Base-by-base conservation (phyloP, 768 basidiomycete species). In the Auricularia sp. region DNA sequence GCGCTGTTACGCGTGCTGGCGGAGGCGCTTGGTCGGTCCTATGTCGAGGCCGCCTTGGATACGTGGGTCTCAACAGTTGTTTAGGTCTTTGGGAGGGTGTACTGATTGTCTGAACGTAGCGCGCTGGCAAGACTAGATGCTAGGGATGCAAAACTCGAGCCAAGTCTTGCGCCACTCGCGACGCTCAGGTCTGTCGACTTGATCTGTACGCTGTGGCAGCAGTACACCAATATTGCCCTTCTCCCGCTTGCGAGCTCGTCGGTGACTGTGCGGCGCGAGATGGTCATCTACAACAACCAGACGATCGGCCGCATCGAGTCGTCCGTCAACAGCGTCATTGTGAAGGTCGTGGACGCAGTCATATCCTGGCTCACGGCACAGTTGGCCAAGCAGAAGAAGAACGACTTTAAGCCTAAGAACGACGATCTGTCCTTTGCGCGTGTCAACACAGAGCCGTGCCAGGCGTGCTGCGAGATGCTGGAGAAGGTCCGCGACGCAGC, bases 151-250 rank as follows among this genome's bases (percentile, higher is more conserved):
- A 94, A 89, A 73, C 68, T 78, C 16, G 95, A 98, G 73, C 95
- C 96, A 1, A 3, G 88, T 68, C 76, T 97, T 29, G 83, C 87
- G 61, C 76, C 83, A 3, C 73, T 98, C 5, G 70, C 77, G 0
- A 82, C 90, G 23, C 77, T 98, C 69, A 82, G 80, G 64, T 78
- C 82, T 3, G 84, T 90, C 39, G 94, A 96, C 75, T 83, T 96
- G 56, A 88, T 96, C 64, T 93, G 90, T 71, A 92, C 98, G 72
- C 83, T 99, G 11, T 98, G 95, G 96, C 97, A 98, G 71, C 90
- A 91, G 72, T 99, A 98, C 74, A 84, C 93, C 70, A 90, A 89
- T 61, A 90, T 91, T 21, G 97, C 94, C 0, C 75, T 99, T 5
- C 79, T 97, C 14, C 95, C 97, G 0, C 79, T 99, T 16, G 88